Conservation (phyloP, 1,139 yeast genomes). For the Pichia norvegensis region DNA sequence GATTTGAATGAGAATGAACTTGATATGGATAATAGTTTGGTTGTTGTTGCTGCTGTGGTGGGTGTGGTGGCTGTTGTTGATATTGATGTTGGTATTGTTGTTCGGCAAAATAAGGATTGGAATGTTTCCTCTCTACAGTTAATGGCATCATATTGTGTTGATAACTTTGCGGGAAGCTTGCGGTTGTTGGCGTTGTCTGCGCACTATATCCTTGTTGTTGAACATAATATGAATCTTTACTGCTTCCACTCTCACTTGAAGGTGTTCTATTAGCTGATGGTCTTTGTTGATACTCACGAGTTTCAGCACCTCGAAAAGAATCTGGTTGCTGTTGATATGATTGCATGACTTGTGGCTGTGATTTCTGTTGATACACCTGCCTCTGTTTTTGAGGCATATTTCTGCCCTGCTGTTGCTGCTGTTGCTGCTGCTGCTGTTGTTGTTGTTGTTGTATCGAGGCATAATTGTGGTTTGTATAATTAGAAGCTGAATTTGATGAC, state of each 20-base stretch:
- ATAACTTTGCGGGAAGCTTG: neutral
- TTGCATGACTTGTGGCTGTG: neutral
- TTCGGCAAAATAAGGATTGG: neutral
- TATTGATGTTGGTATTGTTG: neutral
- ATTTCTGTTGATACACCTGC: slow-evolving; percentile 2
- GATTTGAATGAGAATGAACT: neutral
- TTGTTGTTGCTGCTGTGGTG: slow-evolving; percentile 5
- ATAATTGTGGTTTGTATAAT: neutral
- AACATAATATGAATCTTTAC: neutral
- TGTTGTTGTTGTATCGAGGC: slow-evolving; percentile 1
- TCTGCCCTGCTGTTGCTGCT: neutral
- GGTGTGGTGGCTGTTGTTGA: slow-evolving; percentile 4
- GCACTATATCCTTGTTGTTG: neutral
- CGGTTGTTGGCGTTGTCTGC: neutral
- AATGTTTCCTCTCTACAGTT: neutral
- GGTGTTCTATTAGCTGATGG: neutral
- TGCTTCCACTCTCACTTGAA: neutral
- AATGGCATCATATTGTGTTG: neutral
- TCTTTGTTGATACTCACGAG: no score
- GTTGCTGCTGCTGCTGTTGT: slow-evolving; percentile 3
- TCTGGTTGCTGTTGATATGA: neutral
- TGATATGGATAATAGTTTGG: slow-evolving; percentile 1
- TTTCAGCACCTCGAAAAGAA: no score
- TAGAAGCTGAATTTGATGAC: neutral
- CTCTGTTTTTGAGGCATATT: slow-evolving; percentile 1